Evolutionary conservation across 179 eudicot species (phyloP).

Genomic region (Heliamphora ciliata): DNA sequence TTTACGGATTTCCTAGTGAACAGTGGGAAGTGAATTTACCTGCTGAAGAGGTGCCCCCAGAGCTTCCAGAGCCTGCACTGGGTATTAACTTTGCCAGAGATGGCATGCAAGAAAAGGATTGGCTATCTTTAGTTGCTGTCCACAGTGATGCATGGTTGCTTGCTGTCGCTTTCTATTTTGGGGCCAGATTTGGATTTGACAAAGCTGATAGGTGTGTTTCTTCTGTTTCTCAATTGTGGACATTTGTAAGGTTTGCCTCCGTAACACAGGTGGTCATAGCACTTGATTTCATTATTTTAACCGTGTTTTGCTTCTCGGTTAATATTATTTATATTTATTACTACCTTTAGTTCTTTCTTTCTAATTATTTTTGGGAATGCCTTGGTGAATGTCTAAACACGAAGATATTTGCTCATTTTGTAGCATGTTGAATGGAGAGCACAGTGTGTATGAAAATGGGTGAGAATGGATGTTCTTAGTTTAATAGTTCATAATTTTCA

Average conservation of each 20-base stretch:
- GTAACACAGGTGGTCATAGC: background rate
- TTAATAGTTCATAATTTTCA: too few species aligned
- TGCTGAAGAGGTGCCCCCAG: constrained; percentile 33
- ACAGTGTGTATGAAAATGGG: background rate
- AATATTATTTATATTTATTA: background rate
- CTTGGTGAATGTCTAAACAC: background rate
- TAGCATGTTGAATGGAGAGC: background rate
- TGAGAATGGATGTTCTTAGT: too few species aligned
- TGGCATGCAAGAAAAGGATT: constrained; percentile 5
- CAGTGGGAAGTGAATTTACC: constrained; percentile 5
- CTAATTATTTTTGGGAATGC: background rate
- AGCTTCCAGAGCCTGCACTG: constrained; percentile 37
- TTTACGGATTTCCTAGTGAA: constrained; percentile 34
- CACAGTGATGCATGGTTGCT: constrained; percentile 38
- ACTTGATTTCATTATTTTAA: background rate
- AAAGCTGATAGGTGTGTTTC: constrained; percentile 26
- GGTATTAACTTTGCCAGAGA: constrained; percentile 37
- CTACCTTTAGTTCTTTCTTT: background rate
- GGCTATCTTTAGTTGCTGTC: constrained; percentile 31
- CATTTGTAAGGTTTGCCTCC: background rate
- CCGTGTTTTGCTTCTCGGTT: background rate
- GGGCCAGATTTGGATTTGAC: constrained; percentile 35
- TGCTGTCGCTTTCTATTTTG: constrained; percentile 32
- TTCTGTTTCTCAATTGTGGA: background rate
- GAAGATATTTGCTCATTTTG: background rate